Evolutionary conservation across 768 basidiomycete species (phyloP).

Genomic region (Agaricus blazei): DNA sequence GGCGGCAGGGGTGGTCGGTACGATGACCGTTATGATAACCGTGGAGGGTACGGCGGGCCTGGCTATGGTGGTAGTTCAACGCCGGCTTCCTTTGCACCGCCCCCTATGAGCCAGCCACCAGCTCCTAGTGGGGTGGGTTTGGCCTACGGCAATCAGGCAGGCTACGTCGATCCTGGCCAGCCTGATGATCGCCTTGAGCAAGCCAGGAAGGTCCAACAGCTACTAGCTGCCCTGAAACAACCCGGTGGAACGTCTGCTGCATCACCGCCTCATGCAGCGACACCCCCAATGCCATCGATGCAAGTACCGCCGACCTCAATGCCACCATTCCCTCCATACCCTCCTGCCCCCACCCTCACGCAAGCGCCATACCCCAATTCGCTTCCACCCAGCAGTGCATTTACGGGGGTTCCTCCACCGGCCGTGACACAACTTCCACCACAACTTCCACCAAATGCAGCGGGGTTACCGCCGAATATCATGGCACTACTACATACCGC

Average conservation of each 20-base stretch:
- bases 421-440: constrained; percentile 14
- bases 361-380: constrained; percentile 25
- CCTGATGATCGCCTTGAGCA: constrained; percentile 82
- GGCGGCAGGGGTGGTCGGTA: constrained; percentile 29
- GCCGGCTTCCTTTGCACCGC: constrained; percentile 21
- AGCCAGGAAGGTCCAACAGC: constrained; percentile 82
- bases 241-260: constrained; percentile 29
- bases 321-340: constrained; percentile 42
- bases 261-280: constrained; percentile 27
- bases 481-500: constrained; percentile 56
- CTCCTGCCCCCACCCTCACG: constrained; percentile 20
- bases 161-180: constrained; percentile 14
- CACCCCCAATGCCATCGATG: constrained; percentile 34
- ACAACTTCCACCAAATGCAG: constrained; percentile 30
- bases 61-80: constrained; percentile 21
- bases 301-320: constrained; percentile 27
- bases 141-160: background rate
- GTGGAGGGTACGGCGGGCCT: constrained; percentile 29
- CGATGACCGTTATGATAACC: constrained; percentile 39
- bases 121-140: constrained; percentile 19
- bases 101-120: constrained; percentile 24
- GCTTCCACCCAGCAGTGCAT: constrained; percentile 23
- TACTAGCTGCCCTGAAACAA: constrained; percentile 77
- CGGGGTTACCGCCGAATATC: constrained; percentile 60
- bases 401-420: constrained; percentile 19